Evolutionary conservation across 345 rosid genomes (phyloP), one percentile per base, ranked within the genome.

Genomic region (Rhizophora apiculata): DNA sequence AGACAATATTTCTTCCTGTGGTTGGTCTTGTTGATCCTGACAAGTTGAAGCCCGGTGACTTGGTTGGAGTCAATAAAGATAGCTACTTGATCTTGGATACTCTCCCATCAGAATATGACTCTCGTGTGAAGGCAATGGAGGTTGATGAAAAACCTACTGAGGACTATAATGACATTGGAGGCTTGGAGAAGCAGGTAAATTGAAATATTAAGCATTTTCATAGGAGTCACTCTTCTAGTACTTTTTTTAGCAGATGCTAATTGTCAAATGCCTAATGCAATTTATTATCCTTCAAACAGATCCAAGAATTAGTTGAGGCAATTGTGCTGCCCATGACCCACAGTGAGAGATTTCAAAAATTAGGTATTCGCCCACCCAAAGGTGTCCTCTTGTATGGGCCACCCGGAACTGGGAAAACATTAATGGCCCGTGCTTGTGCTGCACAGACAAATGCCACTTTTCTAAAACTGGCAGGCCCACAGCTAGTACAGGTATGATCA

Each of bases 341-440:
- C 76, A 85, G 90, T 60, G 99, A 96, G 68, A 82, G 96, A 30
- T 92, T 96, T 68, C 96, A 92, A 68, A 96, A 89, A 78, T 77
- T 96, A 39, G 99, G 99, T 26, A 76, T 96, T 63, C 98, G 99
- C 24, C 99, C 98, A 69, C 99, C 99, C 20, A 96, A 96, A 78
- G 99, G 99, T 48, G 94, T 96, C 66, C 98, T 96, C 65, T 81
- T 92, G 63, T 92, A 96, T 78, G 99, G 98, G 56, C 99, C 98
- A 71, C 99, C 99, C 49, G 99, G 99, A 60, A 96, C 99, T 56
- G 99, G 99, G 69, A 96, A 96, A 72, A 96, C 99, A 62, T 76
- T 96, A 75, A 96, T 96, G 99, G 99, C 98, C 0, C 96, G 99
- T 70, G 99, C 99, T 56, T 96, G 99, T 81, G 99, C 98, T 15